Evolutionary conservation across 2,329 filamentous ascomycete species (phyloP).

Genomic region (Penicillium oxalicum): DNA sequence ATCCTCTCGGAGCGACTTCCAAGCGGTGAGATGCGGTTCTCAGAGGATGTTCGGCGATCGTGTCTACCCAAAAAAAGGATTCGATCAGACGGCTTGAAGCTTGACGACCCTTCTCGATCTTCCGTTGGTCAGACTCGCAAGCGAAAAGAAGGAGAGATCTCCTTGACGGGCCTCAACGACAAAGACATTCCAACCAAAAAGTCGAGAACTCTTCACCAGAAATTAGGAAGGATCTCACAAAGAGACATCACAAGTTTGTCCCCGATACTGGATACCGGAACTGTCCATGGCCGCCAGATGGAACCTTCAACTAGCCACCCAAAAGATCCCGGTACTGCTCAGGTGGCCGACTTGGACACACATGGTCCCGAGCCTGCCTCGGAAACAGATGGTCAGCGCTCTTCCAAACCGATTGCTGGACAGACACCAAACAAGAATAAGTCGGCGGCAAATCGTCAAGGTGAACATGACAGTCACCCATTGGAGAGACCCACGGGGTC

Average conservation of each 20-base stretch:
- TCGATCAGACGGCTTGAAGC: background rate
- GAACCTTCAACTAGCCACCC: too few relatives aligned
- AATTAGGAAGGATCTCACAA: background rate
- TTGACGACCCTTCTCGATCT: background rate
- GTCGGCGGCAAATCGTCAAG: too few relatives aligned
- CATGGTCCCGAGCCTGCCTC: too few relatives aligned
- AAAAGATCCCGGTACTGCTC: too few relatives aligned
- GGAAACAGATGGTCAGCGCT: too few relatives aligned
- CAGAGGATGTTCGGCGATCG: slow-evolving; percentile 2
- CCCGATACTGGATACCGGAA: too few relatives aligned
- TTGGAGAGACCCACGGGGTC: too few relatives aligned
- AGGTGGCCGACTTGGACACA: too few relatives aligned
- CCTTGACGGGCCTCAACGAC: background rate
- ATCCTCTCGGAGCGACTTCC: slow-evolving; percentile 1
- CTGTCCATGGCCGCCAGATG: too few relatives aligned
- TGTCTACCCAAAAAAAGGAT: background rate
- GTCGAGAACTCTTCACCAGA: background rate
- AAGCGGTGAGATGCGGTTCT: background rate
- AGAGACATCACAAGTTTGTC: background rate
- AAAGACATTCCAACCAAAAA: background rate
- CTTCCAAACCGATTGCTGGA: too few relatives aligned
- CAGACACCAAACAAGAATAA: too few relatives aligned
- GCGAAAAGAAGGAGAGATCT: background rate
- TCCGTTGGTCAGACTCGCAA: background rate
- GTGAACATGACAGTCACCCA: too few relatives aligned